phyloP scores from a whole-genome alignment of 208 protist species.

The Novymonas esmeraldas region DNA sequence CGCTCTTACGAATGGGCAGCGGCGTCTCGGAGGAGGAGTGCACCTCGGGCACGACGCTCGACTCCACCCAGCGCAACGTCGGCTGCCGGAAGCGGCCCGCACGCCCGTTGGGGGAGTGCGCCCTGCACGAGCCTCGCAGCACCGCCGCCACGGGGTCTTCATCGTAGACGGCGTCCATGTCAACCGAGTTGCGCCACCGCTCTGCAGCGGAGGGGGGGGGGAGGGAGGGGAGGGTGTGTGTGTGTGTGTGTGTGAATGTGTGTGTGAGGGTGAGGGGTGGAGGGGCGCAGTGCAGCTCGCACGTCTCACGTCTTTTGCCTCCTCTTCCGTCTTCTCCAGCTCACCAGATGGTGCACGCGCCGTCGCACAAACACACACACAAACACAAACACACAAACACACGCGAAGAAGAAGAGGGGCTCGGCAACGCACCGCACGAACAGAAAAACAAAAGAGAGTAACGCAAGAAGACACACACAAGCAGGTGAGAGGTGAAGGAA shows the following conservation, averaged over 20 bases:
- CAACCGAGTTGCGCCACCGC: not conserved
- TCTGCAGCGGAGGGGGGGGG: no score
- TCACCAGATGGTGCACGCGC: no score
- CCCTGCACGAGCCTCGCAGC: not conserved
- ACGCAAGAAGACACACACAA: not conserved
- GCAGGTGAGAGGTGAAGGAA: not conserved
- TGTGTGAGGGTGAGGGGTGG: not conserved
- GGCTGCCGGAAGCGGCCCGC: not conserved
- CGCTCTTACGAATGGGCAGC: not conserved
- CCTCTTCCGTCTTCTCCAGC: no score
- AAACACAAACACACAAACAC: not conserved
- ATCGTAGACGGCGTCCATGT: not conserved
- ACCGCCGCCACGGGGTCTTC: no score
- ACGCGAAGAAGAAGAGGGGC: not conserved
- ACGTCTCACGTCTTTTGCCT: no score
- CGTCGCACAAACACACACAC: not conserved
- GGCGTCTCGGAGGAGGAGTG: slow-evolving; percentile 3
- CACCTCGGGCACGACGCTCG: not conserved
- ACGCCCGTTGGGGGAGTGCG: not conserved
- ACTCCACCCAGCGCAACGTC: not conserved
- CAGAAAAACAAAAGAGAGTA: not conserved
- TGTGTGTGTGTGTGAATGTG: not conserved
- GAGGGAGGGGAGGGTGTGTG: not conserved
- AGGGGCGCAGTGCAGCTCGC: no score
- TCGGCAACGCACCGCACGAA: not conserved